Evolutionary conservation across 441 rosid species (phyloP).

Genomic region (Gossypium trilobum): DNA sequence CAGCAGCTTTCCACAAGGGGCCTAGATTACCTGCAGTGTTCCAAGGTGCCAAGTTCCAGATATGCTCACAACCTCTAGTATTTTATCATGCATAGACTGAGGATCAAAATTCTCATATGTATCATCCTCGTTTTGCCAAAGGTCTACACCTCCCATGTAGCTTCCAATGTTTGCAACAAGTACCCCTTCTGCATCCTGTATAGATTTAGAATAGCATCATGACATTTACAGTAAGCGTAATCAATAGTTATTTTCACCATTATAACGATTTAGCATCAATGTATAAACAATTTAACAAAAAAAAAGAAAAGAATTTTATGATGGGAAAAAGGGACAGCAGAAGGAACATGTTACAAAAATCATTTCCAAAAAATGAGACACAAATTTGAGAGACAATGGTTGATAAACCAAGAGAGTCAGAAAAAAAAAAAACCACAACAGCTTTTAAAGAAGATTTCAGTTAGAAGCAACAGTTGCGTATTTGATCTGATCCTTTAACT

Average conservation of each 20-base stretch:
- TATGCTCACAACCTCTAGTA: conserved; percentile 89
- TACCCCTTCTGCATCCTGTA: conserved; percentile 92
- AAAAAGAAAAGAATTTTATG: background rate
- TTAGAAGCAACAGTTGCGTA: background rate
- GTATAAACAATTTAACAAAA: background rate
- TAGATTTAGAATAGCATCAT: conserved; percentile 14
- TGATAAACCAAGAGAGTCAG: background rate
- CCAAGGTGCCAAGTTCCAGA: conserved; percentile 99
- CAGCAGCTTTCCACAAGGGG: background rate
- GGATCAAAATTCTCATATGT: conserved; percentile 80
- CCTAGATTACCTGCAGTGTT: conserved; percentile 67
- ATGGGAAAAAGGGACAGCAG: conserved; percentile 1
- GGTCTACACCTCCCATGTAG: conserved; percentile 98
- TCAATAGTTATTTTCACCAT: background rate
- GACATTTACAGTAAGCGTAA: background rate
- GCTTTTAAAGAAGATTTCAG: background rate
- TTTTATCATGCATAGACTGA: conserved; percentile 92
- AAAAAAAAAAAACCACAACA: background rate
- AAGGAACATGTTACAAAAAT: background rate
- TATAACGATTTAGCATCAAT: background rate
- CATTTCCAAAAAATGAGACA: background rate
- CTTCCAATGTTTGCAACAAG: conserved; percentile 96
- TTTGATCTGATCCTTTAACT: background rate
- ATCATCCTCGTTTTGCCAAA: conserved; percentile 96
- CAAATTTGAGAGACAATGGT: background rate